Percentiles rank a stretch among this genome's conserved stretches.
Evolutionary conservation across 306 rosid genomes (phyloP).

Genomic region (Aeschynomene evenia): DNA sequence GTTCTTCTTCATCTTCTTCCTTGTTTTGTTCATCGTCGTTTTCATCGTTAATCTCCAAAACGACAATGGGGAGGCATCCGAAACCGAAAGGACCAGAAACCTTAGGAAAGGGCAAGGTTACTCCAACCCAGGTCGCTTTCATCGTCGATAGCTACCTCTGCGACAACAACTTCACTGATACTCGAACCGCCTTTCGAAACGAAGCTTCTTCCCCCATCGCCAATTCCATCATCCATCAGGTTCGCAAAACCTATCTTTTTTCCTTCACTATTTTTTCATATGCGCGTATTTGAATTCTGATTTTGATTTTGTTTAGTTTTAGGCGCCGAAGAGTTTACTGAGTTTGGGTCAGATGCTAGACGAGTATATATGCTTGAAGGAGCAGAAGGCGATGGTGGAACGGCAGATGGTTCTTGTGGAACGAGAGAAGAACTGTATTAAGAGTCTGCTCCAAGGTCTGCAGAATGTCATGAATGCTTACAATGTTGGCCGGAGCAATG

Average conservation of each 20-base stretch:
- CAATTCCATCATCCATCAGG: constrained; percentile 66
- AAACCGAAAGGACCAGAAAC: too few species aligned
- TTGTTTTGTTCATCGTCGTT: too few species aligned
- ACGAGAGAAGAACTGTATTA: constrained; percentile 62
- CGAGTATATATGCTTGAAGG: constrained; percentile 74
- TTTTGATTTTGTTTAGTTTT: background rate
- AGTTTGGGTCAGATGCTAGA: constrained; percentile 60
- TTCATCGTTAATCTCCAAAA: too few species aligned
- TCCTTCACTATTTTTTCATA: too few species aligned
- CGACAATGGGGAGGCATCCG: too few species aligned
- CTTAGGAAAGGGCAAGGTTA: too few species aligned
- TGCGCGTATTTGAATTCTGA: background rate
- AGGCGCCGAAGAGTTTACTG: constrained; percentile 72
- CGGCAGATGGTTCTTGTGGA: constrained; percentile 56
- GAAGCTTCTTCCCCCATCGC: too few species aligned
- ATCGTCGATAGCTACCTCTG: too few species aligned
- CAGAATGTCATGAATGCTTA: constrained; percentile 56
- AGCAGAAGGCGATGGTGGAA: constrained; percentile 62
- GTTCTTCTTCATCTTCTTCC: too few species aligned
- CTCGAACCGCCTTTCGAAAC: too few species aligned
- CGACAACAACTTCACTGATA: too few species aligned
- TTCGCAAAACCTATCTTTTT: background rate
- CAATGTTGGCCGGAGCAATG: constrained; percentile 37
- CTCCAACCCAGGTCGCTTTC: too few species aligned
- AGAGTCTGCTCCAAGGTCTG: constrained; percentile 60